Evolutionary conservation across 495 filamentous ascomycete species (phyloP).

Genomic region (Aspergillus nidulans): DNA sequence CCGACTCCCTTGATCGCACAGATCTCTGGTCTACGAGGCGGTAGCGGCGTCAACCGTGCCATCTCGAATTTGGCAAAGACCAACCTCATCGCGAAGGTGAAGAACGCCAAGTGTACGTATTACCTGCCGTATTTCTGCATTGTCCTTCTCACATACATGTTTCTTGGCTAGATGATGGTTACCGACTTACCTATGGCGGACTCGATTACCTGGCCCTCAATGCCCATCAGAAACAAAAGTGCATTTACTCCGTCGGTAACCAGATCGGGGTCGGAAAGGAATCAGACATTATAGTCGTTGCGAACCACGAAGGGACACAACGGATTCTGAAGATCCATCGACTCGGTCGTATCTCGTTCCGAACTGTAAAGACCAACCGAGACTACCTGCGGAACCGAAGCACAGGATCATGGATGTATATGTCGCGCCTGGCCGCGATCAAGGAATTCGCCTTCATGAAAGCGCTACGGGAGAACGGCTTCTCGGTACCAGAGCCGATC

Average conservation of each 20-base stretch:
- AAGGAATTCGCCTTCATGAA: conserved; percentile 94
- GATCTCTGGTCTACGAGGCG: conserved; percentile 74
- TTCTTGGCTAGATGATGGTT: conserved; percentile 70
- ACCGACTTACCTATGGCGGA: conserved; percentile 93
- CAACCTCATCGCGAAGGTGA: conserved; percentile 86
- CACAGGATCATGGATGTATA: conserved; percentile 92
- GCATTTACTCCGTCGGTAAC: conserved; percentile 86
- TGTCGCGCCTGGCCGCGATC: conserved; percentile 83
- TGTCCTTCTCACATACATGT: background rate
- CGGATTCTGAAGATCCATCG: conserved; percentile 89
- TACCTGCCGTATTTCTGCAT: background rate
- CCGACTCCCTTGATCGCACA: conserved; percentile 84
- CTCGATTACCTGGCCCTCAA: conserved; percentile 95
- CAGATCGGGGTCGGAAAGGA: conserved; percentile 98
- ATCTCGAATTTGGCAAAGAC: conserved; percentile 90
- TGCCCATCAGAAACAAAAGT: conserved; percentile 70
- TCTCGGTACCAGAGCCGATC: conserved; percentile 83
- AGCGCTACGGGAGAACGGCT: conserved; percentile 73
- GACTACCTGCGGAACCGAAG: conserved; percentile 86
- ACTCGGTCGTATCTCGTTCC: conserved; percentile 93
- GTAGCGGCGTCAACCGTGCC: conserved; percentile 76
- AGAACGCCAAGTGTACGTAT: conserved; percentile 81
- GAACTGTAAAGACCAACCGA: conserved; percentile 88
- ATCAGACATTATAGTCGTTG: conserved; percentile 90
- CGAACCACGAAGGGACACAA: conserved; percentile 58